phyloP scores from a whole-genome alignment of 208 protist genomes.

The Naegleria fowleri region DNA sequence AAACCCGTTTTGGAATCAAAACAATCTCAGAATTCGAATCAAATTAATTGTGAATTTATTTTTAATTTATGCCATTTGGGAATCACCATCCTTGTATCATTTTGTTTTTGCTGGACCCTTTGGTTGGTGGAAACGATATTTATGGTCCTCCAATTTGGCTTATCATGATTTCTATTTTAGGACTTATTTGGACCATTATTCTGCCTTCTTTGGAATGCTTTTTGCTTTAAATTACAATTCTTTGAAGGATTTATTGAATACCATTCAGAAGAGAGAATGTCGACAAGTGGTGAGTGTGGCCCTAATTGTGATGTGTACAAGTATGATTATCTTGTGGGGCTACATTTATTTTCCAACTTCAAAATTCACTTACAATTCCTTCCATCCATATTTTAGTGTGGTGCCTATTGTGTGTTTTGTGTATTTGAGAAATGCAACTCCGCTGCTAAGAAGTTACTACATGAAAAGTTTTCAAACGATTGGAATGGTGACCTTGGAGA shows the following conservation, averaged over 20 bases:
- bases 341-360: not conserved
- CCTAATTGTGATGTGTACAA: not conserved
- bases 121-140: not conserved
- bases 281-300: not conserved
- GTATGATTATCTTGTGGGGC: not conserved
- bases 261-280: not conserved
- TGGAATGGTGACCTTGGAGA: not conserved
- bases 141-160: not conserved
- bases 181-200: not conserved
- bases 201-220: not conserved
- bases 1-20: slow-evolving; percentile 40
- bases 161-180: not conserved
- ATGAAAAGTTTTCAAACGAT: not conserved
- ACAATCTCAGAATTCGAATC: slow-evolving; percentile 31
- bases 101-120: not conserved
- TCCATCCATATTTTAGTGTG: not conserved
- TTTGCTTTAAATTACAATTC: not conserved
- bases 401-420: not conserved
- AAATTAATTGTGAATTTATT: slow-evolving; percentile 48
- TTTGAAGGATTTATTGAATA: not conserved
- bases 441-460: not conserved
- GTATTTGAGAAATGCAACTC: not conserved
- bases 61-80: slow-evolving; percentile 53
- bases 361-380: not conserved
- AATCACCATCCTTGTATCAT: slow-evolving; percentile 30